These are phyloP conservation scores for Pseudocohnilembus persalinus DNA, from an alignment of 169 alveolate species.

Conservation along the genomic window DNA sequence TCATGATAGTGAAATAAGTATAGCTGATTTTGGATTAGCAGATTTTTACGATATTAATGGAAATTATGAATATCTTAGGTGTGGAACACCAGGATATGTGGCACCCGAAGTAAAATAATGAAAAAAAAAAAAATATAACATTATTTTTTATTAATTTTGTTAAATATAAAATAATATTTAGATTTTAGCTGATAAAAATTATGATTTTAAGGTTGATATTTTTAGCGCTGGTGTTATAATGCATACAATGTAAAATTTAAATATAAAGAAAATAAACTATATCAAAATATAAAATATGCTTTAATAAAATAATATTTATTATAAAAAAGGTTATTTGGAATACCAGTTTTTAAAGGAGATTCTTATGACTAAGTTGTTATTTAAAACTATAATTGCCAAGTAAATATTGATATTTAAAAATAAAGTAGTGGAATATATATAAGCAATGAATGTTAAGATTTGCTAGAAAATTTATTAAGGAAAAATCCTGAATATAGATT, in stretches of 20 bases:
- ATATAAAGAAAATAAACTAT: too few relatives aligned
- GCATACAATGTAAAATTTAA: conserved; percentile 37
- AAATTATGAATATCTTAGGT: conserved; percentile 48
- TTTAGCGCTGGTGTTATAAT: conserved; percentile 72
- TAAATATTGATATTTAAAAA: too few relatives aligned
- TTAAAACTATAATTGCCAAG: conserved; percentile 61
- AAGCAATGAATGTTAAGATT: too few relatives aligned
- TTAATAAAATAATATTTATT: not conserved
- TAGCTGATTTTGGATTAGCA: conserved; percentile 84
- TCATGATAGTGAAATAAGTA: conserved; percentile 60
- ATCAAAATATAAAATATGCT: too few relatives aligned
- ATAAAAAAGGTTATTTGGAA: conserved; percentile 48
- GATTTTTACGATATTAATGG: conserved; percentile 58
- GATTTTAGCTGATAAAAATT: conserved; percentile 62
- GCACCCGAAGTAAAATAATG: conserved; percentile 55
- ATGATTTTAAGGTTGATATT: conserved; percentile 62
- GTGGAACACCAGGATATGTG: conserved; percentile 81
- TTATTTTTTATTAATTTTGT: too few relatives aligned
- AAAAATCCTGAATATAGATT: too few relatives aligned
- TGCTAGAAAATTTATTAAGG: too few relatives aligned
- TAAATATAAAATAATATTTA: too few relatives aligned
- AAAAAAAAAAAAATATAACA: not conserved
- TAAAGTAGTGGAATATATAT: too few relatives aligned
- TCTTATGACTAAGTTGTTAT: conserved; percentile 62
- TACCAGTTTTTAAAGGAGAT: conserved; percentile 64